Evolutionary conservation across 345 rosid genomes (phyloP).

Genomic region (Populus ilicifolia): DNA sequence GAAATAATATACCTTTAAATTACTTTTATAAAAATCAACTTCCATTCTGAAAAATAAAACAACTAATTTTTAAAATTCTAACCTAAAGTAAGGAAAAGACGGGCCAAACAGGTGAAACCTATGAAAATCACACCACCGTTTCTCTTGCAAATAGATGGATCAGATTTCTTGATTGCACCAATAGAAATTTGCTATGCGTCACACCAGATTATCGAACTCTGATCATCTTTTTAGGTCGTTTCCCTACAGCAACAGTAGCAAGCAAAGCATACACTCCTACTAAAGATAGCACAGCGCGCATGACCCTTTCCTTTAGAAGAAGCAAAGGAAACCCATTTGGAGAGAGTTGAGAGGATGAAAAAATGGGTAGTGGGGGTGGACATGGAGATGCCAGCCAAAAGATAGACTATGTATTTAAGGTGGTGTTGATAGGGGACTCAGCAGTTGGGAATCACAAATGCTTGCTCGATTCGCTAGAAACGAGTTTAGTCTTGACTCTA

Average conservation of each 20-base stretch:
- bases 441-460: slow-evolving; percentile 43
- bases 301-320: neutral
- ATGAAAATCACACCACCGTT: too few species aligned
- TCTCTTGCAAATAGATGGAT: neutral
- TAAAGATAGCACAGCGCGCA: neutral
- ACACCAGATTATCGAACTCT: neutral
- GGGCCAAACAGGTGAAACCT: too few species aligned
- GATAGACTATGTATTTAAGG: slow-evolving; percentile 49
- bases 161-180: neutral
- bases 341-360: neutral
- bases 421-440: slow-evolving; percentile 43
- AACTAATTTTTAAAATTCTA: too few species aligned
- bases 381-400: slow-evolving; percentile 37
- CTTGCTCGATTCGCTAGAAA: slow-evolving; percentile 41
- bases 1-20: too few species aligned
- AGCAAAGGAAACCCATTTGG: neutral
- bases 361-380: slow-evolving; percentile 29
- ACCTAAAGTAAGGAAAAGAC: too few species aligned
- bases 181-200: neutral
- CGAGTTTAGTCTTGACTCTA: slow-evolving; percentile 45
- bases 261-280: neutral
- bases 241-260: neutral
- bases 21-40: too few species aligned
- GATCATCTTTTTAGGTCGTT: neutral
- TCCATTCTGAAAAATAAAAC: too few species aligned